Percentiles rank a stretch among this genome's conserved stretches.
phyloP scores from a whole-genome alignment of 1,284 basidiomycete species.

The Vanrija sp. region DNA sequence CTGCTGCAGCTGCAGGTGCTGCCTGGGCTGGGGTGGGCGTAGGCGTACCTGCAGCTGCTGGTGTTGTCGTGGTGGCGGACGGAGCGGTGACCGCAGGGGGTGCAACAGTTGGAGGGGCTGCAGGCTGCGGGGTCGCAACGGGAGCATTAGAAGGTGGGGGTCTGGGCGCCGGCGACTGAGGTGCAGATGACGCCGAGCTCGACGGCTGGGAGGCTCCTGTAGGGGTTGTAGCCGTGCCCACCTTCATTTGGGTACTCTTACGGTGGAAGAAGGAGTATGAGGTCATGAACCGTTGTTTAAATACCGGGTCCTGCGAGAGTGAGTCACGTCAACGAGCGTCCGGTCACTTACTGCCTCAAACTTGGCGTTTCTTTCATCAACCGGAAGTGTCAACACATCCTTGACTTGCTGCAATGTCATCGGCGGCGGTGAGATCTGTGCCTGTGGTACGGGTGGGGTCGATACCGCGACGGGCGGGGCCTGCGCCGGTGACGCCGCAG shows the following conservation, averaged over 20 bases:
- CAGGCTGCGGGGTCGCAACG: not conserved
- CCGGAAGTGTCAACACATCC: conserved; percentile 6
- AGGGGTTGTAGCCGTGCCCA: not conserved
- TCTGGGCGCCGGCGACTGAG: not conserved
- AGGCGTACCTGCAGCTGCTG: not conserved
- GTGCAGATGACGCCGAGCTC: not conserved
- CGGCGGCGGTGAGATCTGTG: not conserved
- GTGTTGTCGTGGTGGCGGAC: conserved; percentile 3
- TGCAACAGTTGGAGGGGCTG: not conserved
- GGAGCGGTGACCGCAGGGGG: not conserved
- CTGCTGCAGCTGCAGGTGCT: not conserved
- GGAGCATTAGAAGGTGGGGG: not conserved
- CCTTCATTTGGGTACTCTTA: not conserved
- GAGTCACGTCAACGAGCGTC: not conserved
- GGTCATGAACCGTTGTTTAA: conserved; percentile 1
- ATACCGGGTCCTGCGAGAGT: conserved; percentile 1
- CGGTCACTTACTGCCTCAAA: conserved; percentile 2
- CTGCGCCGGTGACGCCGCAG: too few species aligned
- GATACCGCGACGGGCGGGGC: not conserved
- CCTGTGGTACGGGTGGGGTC: not conserved
- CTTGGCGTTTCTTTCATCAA: conserved; percentile 2
- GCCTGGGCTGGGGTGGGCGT: not conserved
- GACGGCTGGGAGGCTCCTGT: not conserved
- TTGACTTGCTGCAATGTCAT: conserved; percentile 10
- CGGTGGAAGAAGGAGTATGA: conserved; percentile 11